phyloP scores from a whole-genome alignment of 345 rosid species.

The Jatropha curcas region DNA sequence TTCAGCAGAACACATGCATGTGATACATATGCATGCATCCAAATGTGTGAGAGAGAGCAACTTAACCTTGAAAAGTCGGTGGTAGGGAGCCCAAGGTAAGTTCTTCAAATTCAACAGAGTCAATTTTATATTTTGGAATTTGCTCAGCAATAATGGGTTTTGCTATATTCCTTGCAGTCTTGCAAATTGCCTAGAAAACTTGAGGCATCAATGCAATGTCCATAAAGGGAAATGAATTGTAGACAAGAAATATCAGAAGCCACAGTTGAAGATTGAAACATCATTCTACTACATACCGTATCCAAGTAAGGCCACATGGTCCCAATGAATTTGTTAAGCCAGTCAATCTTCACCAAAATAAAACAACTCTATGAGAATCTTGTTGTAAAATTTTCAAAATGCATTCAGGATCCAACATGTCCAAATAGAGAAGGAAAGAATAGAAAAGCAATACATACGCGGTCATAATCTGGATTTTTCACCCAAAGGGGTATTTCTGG shows the following conservation, averaged over 20 bases:
- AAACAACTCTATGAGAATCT: conserved; percentile 20
- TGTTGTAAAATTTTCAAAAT: neutral
- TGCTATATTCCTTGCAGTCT: conserved; percentile 27
- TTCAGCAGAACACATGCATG: neutral
- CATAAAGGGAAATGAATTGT: neutral
- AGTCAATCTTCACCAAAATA: conserved; percentile 23
- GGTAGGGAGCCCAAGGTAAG: conserved; percentile 37
- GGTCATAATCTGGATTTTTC: conserved; percentile 37
- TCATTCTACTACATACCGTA: conserved; percentile 16
- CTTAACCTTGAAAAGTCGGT: conserved; percentile 31
- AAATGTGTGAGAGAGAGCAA: neutral
- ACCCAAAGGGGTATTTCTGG: conserved; percentile 39
- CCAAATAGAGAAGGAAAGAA: conserved; percentile 2
- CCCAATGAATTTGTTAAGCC: conserved; percentile 31
- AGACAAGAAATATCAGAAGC: neutral
- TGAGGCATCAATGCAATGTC: conserved; percentile 2
- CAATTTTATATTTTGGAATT: conserved; percentile 38
- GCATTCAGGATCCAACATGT: conserved; percentile 5
- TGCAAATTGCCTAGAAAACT: conserved; percentile 33
- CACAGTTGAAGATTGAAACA: neutral
- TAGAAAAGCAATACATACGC: conserved; percentile 30
- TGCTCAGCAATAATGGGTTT: conserved; percentile 41
- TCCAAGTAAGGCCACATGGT: conserved; percentile 39
- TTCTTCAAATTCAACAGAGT: conserved; percentile 32
- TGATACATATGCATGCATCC: neutral